Percentiles rank a stretch among this genome's conserved stretches.
Evolutionary conservation across 371 early-diverging fungal genomes (phyloP).

Genomic region (Mycotypha africana): DNA sequence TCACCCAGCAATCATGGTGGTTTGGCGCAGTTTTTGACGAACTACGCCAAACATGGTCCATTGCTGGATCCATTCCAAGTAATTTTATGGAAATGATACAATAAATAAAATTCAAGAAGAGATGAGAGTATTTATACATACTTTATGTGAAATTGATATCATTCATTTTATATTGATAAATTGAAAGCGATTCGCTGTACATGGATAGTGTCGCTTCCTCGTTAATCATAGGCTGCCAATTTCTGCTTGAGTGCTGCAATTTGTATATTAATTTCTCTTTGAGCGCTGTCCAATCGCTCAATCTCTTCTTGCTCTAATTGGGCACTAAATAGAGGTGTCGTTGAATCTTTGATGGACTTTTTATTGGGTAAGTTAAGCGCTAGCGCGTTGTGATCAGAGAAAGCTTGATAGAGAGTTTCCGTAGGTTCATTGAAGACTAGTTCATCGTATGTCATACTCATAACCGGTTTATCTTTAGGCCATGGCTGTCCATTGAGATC

Average conservation of each 20-base stretch:
- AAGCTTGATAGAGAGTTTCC: slow-evolving; percentile 70
- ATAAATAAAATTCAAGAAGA: too few species aligned
- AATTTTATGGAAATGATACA: slow-evolving; percentile 17
- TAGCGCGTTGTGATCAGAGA: slow-evolving; percentile 52
- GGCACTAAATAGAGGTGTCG: slow-evolving; percentile 43
- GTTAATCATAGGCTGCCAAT: slow-evolving; percentile 24
- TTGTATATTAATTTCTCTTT: slow-evolving; percentile 56
- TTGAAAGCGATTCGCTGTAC: too few species aligned
- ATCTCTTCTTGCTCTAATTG: slow-evolving; percentile 65
- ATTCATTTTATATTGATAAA: too few species aligned
- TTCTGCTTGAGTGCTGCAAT: slow-evolving; percentile 49
- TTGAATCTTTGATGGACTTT: slow-evolving; percentile 25
- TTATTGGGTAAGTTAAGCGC: slow-evolving; percentile 29
- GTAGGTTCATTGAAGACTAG: slow-evolving; percentile 87
- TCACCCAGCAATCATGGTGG: slow-evolving; percentile 16
- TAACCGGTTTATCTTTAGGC: slow-evolving; percentile 74
- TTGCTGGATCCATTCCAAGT: slow-evolving; percentile 13
- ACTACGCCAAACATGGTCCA: slow-evolving; percentile 12
- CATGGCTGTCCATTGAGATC: slow-evolving; percentile 55
- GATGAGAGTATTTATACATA: too few species aligned
- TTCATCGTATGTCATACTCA: slow-evolving; percentile 77
- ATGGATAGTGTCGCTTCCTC: too few species aligned
- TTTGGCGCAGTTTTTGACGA: slow-evolving; percentile 13
- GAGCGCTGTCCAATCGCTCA: slow-evolving; percentile 54
- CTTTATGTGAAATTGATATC: too few species aligned